Evolutionary conservation across 2,329 filamentous ascomycete species (phyloP).

Genomic region (Fusarium sp.): DNA sequence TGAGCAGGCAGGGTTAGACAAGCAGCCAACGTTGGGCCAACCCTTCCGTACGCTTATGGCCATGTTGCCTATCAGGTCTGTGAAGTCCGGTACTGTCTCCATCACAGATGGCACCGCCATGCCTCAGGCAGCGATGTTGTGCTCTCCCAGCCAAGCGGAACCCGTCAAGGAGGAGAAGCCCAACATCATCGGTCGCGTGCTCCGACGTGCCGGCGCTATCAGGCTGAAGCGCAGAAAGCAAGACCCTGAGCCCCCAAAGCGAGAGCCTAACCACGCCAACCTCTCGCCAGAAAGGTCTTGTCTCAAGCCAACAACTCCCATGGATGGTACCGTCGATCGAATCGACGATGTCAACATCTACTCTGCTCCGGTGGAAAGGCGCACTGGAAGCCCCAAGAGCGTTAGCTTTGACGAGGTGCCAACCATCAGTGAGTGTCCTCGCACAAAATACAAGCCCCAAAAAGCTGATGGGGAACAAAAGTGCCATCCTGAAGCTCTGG

Average conservation of each 20-base stretch:
- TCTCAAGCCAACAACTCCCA: background rate
- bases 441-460: too few species aligned
- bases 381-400: background rate
- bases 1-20: too few species aligned
- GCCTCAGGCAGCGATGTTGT: too few species aligned
- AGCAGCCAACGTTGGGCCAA: too few species aligned
- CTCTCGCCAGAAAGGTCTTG: background rate
- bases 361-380: background rate
- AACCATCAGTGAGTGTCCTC: background rate
- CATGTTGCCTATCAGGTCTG: background rate
- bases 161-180: background rate
- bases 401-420: background rate
- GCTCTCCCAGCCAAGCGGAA: background rate
- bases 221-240: background rate
- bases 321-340: background rate
- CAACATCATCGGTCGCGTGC: fast-evolving
- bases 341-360: background rate
- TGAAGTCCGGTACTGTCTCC: background rate
- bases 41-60: background rate
- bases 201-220: background rate
- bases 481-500: background rate
- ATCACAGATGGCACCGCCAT: background rate
- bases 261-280: slow-evolving; percentile 2
- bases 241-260: background rate
- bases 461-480: too few species aligned